A percentile compares a stretch with the other conserved stretches of the same genome.
phyloP scores from a whole-genome alignment of 192 early-diverging fungal species.

The Umbelopsis isabellina region DNA sequence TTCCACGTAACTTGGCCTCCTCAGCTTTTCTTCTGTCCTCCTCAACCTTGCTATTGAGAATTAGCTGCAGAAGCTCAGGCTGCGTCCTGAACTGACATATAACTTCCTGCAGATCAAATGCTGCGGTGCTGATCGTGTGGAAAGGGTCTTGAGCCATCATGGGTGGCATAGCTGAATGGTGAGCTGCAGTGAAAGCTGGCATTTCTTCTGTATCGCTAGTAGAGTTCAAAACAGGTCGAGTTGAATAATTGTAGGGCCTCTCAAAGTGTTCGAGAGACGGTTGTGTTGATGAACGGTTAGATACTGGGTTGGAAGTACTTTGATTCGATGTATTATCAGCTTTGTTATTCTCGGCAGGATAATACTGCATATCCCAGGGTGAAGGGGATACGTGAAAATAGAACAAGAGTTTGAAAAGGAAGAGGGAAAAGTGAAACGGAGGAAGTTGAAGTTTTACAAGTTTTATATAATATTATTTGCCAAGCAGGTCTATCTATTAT shows the following conservation, averaged over 20 bases:
- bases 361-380: constrained; percentile 10
- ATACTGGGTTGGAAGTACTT: background rate
- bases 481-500: background rate
- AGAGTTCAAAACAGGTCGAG: background rate
- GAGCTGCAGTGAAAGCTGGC: background rate
- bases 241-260: background rate
- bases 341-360: background rate
- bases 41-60: constrained; percentile 59
- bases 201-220: background rate
- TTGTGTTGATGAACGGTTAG: background rate
- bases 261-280: background rate
- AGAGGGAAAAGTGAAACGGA: background rate
- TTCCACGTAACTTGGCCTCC: constrained; percentile 56
- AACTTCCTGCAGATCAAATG: constrained; percentile 53
- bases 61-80: constrained; percentile 58
- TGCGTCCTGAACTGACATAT: constrained; percentile 49
- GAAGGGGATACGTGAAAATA: background rate
- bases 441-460: background rate
- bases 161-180: background rate
- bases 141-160: background rate
- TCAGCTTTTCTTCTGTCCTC: constrained; percentile 60
- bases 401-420: background rate
- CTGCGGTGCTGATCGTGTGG: constrained; percentile 15
- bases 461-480: background rate
- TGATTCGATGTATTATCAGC: background rate